A percentile compares a stretch with the other conserved stretches of the same genome.
Conservation (phyloP, 2,329 filamentous ascomycete genomes). For the Beauveria scarabaeidicola region DNA sequence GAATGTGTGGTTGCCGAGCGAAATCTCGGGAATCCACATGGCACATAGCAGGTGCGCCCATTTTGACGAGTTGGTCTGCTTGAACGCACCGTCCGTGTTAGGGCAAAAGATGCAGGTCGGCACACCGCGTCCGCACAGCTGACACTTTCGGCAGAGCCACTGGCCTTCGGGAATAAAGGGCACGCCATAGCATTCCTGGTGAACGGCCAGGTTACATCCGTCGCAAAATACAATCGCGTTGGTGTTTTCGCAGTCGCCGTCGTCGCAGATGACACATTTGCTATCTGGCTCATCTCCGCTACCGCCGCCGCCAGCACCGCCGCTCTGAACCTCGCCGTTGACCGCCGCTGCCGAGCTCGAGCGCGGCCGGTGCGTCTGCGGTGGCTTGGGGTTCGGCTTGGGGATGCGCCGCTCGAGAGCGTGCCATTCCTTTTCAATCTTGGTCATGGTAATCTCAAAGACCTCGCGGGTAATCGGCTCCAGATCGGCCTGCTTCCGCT, state of each 20-base stretch:
- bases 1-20: conserved; percentile 88
- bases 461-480: conserved; percentile 85
- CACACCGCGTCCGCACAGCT: conserved; percentile 84
- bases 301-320: conserved; percentile 23
- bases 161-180: conserved; percentile 98
- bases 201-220: conserved; percentile 92
- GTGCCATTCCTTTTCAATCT: conserved; percentile 98
- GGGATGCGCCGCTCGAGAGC: conserved; percentile 92
- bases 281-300: conserved; percentile 78
- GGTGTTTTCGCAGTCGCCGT: conserved; percentile 98
- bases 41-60: conserved; percentile 96
- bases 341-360: conserved; percentile 93
- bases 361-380: conserved; percentile 84
- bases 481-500: conserved; percentile 63
- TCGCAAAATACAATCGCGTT: conserved; percentile 99
- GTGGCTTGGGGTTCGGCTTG: conserved; percentile 92
- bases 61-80: conserved; percentile 91
- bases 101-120: conserved; percentile 98
- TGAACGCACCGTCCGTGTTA: conserved; percentile 95
- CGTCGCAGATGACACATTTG: conserved; percentile 95
- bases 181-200: conserved; percentile 98
- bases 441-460: conserved; percentile 96
- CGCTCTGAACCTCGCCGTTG: conserved; percentile 75
- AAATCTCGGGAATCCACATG: conserved; percentile 98
- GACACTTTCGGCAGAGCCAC: conserved; percentile 95